Conservation (phyloP, 371 early-diverging fungal species). For the Capillidium rhysosporum region DNA sequence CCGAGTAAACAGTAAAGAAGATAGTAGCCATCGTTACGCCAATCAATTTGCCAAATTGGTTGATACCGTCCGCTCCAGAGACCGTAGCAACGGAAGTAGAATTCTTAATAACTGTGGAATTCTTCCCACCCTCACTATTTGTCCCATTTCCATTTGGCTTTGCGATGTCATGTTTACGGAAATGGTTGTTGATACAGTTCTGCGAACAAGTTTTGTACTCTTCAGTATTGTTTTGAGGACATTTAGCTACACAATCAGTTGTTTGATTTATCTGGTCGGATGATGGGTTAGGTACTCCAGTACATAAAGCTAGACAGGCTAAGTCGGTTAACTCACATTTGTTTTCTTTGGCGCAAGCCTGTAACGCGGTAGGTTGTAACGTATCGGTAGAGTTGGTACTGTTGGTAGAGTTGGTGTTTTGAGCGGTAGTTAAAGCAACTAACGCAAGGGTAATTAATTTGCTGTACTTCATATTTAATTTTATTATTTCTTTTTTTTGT, state of each 20-base stretch:
- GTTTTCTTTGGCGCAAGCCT: neutral
- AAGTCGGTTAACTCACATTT: neutral
- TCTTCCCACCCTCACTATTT: neutral
- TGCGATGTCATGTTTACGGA: neutral
- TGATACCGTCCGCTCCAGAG: too few species aligned
- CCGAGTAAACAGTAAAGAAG: too few species aligned
- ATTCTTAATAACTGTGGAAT: neutral
- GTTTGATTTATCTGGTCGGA: neutral
- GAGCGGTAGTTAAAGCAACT: too few species aligned
- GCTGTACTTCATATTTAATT: too few species aligned
- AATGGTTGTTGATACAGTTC: conserved; percentile 5
- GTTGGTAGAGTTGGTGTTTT: too few species aligned
- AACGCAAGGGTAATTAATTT: too few species aligned
- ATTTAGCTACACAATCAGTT: neutral
- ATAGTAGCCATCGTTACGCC: too few species aligned
- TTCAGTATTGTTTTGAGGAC: neutral
- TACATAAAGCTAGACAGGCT: conserved; percentile 1
- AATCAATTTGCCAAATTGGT: too few species aligned
- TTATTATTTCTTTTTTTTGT: too few species aligned
- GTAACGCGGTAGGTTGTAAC: neutral
- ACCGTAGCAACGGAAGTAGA: too few species aligned
- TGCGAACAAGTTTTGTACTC: neutral
- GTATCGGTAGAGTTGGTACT: neutral
- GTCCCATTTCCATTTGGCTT: neutral
- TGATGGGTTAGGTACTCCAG: conserved; percentile 1